Evolutionary conservation across 805 yeast species (phyloP).

Genomic region (Sungouiella blattae): DNA sequence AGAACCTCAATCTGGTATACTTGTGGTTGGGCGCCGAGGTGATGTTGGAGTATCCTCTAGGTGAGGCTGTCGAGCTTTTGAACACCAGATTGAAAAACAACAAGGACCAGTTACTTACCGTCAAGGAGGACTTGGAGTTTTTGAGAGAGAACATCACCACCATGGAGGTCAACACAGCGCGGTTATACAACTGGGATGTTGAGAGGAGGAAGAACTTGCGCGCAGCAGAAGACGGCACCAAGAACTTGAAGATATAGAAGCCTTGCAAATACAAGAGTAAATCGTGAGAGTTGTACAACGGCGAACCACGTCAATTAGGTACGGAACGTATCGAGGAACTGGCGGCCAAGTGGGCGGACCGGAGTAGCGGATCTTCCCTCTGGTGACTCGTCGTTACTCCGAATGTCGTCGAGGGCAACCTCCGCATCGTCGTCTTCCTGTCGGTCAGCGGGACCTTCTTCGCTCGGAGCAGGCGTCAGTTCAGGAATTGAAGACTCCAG

Average conservation of each 20-base stretch:
- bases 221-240: slow-evolving; percentile 32
- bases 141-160: slow-evolving; percentile 89
- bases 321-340: slow-evolving; percentile 58
- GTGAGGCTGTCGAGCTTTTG: slow-evolving; percentile 77
- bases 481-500: slow-evolving; percentile 1
- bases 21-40: slow-evolving; percentile 98
- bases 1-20: slow-evolving; percentile 57
- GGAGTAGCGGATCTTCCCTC: slow-evolving; percentile 55
- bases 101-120: slow-evolving; percentile 50
- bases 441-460: neutral
- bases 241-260: slow-evolving; percentile 18
- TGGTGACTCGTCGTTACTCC: slow-evolving; percentile 7
- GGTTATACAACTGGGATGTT: slow-evolving; percentile 87
- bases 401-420: slow-evolving; percentile 16
- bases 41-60: slow-evolving; percentile 90
- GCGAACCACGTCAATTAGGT: too few relatives aligned
- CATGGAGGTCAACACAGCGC: slow-evolving; percentile 95
- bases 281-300: too few relatives aligned
- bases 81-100: slow-evolving; percentile 61
- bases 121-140: slow-evolving; percentile 83
- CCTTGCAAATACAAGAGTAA: neutral
- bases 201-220: slow-evolving; percentile 59
- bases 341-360: slow-evolving; percentile 56
- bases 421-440: slow-evolving; percentile 22
- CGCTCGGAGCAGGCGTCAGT: slow-evolving; percentile 4